Conservation (phyloP, 495 filamentous ascomycete species). For the Ascodesmis nigricans region DNA sequence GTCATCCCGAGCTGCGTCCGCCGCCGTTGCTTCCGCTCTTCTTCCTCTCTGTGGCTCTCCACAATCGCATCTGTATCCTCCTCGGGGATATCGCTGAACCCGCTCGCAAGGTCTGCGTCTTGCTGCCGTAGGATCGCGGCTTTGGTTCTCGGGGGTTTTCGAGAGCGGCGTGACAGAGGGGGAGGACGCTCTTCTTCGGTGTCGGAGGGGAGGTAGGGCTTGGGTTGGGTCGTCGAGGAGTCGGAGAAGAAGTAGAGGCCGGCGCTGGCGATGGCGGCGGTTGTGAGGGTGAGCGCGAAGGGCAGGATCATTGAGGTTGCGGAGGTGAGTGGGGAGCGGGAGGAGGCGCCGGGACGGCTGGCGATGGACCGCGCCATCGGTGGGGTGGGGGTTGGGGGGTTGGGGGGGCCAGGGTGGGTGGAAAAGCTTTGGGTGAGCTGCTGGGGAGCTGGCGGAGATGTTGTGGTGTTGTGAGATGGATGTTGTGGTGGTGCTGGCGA, state of each 20-base stretch:
- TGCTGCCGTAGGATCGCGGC: conserved; percentile 4
- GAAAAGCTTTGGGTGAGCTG: no score
- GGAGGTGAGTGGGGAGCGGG: conserved; percentile 8
- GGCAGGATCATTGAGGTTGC: conserved; percentile 12
- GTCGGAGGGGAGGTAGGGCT: conserved; percentile 3
- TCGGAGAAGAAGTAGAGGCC: conserved; percentile 19
- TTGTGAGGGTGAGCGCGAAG: conserved; percentile 16
- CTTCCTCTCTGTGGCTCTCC: conserved; percentile 14
- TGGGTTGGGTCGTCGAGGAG: conserved; percentile 2
- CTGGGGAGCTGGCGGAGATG: conserved; percentile 1
- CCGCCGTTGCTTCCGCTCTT: neutral
- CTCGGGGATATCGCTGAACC: conserved; percentile 16
- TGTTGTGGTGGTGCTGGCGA: no score
- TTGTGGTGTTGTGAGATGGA: conserved; percentile 2
- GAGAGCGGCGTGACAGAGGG: neutral
- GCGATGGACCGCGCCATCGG: conserved; percentile 4
- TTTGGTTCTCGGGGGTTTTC: conserved; percentile 1
- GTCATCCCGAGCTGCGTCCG: no score
- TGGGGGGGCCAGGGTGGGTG: no score
- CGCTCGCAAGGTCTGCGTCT: no score
- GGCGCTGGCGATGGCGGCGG: conserved; percentile 17
- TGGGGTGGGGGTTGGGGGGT: no score
- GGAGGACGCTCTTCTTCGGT: conserved; percentile 11
- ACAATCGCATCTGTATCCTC: conserved; percentile 19
- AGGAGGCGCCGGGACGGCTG: conserved; percentile 10